Percentiles rank a stretch among this genome's conserved stretches.
Evolutionary conservation across 169 alveolate species (phyloP).

Genomic region (Eimeria maxima): DNA sequence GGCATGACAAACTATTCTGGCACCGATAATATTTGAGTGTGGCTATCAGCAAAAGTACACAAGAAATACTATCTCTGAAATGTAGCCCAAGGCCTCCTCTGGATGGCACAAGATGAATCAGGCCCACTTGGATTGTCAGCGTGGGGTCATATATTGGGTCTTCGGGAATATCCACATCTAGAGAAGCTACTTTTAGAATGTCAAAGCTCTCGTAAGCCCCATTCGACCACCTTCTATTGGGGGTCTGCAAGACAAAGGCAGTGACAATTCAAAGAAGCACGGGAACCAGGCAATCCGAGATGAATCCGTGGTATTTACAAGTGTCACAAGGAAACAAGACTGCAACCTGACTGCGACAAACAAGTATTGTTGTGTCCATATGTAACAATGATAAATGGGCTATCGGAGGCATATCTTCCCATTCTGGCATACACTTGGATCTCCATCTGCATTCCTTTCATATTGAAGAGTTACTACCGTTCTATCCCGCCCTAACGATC

Average conservation of each 20-base stretch:
- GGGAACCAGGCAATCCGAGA: background rate
- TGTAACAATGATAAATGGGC: background rate
- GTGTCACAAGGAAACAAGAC: background rate
- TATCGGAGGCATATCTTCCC: background rate
- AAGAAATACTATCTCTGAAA: background rate
- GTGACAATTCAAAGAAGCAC: background rate
- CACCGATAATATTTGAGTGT: background rate
- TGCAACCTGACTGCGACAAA: background rate
- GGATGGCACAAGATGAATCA: background rate
- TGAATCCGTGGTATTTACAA: background rate
- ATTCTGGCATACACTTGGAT: conserved; percentile 69
- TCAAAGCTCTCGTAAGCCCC: conserved; percentile 91
- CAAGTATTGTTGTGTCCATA: no score
- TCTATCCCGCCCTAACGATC: conserved; percentile 73
- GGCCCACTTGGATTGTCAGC: conserved; percentile 87
- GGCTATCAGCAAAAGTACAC: background rate
- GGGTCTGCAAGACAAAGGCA: conserved; percentile 77
- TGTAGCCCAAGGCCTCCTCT: background rate
- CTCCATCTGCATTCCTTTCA: conserved; percentile 76
- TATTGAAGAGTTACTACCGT: conserved; percentile 25
- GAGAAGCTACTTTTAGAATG: conserved; percentile 89
- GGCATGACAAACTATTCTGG: background rate
- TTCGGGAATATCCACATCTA: conserved; percentile 91
- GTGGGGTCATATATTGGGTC: conserved; percentile 94
- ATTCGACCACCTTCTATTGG: conserved; percentile 88